These are phyloP conservation scores for Mortierella sp. DNA, from an alignment of 371 early-diverging fungal species.

Conservation along the genomic window DNA sequence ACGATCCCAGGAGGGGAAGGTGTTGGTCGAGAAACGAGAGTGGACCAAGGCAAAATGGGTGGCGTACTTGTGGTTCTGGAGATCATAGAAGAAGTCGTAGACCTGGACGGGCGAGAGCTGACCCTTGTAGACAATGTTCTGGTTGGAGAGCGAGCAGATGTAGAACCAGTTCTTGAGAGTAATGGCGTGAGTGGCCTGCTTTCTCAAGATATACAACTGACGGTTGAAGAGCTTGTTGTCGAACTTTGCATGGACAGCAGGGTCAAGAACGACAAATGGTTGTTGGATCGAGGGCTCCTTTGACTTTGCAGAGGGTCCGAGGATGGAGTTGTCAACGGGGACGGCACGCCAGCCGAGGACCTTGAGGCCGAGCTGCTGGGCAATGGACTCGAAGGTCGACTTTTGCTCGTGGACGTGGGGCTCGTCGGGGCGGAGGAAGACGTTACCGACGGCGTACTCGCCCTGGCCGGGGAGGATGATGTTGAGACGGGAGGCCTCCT, in stretches of 20 bases:
- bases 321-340: slow-evolving; percentile 86
- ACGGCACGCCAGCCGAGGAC: slow-evolving; percentile 94
- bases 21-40: slow-evolving; percentile 98
- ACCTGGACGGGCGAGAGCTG: slow-evolving; percentile 95
- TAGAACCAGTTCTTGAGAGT: slow-evolving; percentile 93
- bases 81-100: slow-evolving; percentile 91
- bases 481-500: slow-evolving; percentile 70
- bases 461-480: slow-evolving; percentile 81
- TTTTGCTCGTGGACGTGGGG: slow-evolving; percentile 76
- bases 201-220: slow-evolving; percentile 91
- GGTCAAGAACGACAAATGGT: slow-evolving; percentile 85
- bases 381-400: slow-evolving; percentile 82
- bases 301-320: slow-evolving; percentile 90
- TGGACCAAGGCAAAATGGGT: slow-evolving; percentile 97
- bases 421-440: slow-evolving; percentile 84
- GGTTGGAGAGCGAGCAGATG: slow-evolving; percentile 93
- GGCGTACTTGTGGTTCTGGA: slow-evolving; percentile 82
- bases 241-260: slow-evolving; percentile 59
- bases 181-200: slow-evolving; percentile 87
- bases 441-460: slow-evolving; percentile 94
- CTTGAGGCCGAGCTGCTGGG: slow-evolving; percentile 75
- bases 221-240: slow-evolving; percentile 86
- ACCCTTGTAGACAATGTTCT: slow-evolving; percentile 97
- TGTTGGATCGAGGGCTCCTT: slow-evolving; percentile 96
- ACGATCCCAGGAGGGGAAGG: slow-evolving; percentile 98